A percentile compares a stretch with the other conserved stretches of the same genome.
Conservation (phyloP, 805 yeast genomes). For the Candida berthetii region DNA sequence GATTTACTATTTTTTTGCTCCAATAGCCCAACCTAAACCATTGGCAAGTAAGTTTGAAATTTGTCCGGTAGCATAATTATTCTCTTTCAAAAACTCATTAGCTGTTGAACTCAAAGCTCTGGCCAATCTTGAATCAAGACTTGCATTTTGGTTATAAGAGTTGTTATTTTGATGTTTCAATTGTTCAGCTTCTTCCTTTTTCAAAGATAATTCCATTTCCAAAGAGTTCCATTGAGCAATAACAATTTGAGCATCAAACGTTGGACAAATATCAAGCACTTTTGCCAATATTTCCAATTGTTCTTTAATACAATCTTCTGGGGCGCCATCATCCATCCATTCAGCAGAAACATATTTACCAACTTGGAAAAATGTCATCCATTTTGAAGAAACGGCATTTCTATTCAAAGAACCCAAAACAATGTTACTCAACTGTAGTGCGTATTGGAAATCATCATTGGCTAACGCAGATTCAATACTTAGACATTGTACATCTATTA, state of each 20-base stretch:
- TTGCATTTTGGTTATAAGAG: slow-evolving; percentile 1
- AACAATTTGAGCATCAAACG: slow-evolving; percentile 48
- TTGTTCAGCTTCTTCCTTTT: slow-evolving; percentile 16
- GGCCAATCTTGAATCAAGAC: slow-evolving; percentile 14
- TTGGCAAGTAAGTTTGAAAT: slow-evolving; percentile 39
- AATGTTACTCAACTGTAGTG: slow-evolving; percentile 36
- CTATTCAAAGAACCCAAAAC: slow-evolving; percentile 25
- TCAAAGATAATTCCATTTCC: slow-evolving; percentile 31
- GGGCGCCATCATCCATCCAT: slow-evolving; percentile 32
- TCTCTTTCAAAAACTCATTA: slow-evolving; percentile 11
- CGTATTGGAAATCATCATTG: slow-evolving; percentile 54
- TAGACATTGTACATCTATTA: slow-evolving; percentile 27
- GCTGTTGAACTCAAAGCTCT: slow-evolving; percentile 17
- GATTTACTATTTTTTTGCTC: slow-evolving; percentile 23
- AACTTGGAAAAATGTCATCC: slow-evolving; percentile 75
- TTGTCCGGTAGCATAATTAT: slow-evolving; percentile 16
- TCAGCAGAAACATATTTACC: slow-evolving; percentile 49
- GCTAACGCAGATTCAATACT: slow-evolving; percentile 66
- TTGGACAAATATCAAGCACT: slow-evolving; percentile 45
- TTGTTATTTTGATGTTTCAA: slow-evolving; percentile 3
- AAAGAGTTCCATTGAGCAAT: slow-evolving; percentile 58
- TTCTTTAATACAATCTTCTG: slow-evolving; percentile 30
- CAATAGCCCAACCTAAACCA: slow-evolving; percentile 48
- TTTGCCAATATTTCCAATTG: slow-evolving; percentile 53
- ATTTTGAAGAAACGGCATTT: slow-evolving; percentile 26